Base-by-base conservation (phyloP, 2,329 filamentous ascomycete genomes). In the Ascocoryne sarcoides region DNA sequence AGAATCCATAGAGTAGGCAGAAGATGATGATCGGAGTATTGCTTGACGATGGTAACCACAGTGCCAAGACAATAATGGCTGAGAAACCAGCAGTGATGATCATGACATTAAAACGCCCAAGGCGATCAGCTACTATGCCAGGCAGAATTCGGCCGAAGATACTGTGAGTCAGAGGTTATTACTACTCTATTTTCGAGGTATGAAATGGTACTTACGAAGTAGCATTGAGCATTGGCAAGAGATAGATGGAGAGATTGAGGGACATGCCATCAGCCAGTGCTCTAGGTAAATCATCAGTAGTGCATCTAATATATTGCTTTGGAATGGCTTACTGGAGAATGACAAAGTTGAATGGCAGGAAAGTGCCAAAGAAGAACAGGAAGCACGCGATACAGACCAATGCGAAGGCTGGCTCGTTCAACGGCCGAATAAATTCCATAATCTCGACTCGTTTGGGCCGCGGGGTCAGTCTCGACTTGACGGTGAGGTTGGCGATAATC, bases 1-100 rank as follows among this genome's bases (percentile, higher is more conserved):
- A 70, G 56, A 86, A 84, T 14, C 82, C 83, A 49, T 82, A 87
- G 5, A 84, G 60, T n/a, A 71, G 66, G 10, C 73, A 69, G 57
- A 84, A 86, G 26, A 76, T 66, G 36, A 85, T 69, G 43, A 80
- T 73, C 1, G 73, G 69, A 0, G 70, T 69, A 8, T 77, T 71
- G 28, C 65, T 65, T 3, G 62, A 63, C 9, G 65, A 62, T 1
- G 70, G 68, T 4, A 77, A 61, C 75, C 76, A 73, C 2, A 76
- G 51, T 23, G 66, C 70, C 0, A 79, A 60, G 10, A 68, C 65
- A 1, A 75, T 50, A 26, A 75, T 63, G 3, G 57, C 54, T 10
- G 69, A 65, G 43, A 67, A 50, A 9, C 57, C 59, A 5, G 65
- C 65, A 40, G 71, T 64, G 12, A 69, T 56, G 37, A 71, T 68